These are phyloP conservation scores for Cercospora sesami DNA, from an alignment of 2,329 filamentous ascomycete species.

Conservation along the genomic window DNA sequence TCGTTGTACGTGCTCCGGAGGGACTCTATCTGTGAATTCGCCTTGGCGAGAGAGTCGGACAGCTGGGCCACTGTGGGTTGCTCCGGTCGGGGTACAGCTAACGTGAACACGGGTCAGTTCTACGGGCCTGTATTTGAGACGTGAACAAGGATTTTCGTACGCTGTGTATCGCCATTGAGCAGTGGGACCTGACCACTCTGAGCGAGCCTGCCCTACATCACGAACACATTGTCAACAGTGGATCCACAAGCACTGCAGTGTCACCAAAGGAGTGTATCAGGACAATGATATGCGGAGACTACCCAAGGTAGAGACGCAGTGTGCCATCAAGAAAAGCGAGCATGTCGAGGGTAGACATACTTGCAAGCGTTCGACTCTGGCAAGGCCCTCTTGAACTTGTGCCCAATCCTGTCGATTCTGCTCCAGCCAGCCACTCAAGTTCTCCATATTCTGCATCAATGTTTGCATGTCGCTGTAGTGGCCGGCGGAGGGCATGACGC, in stretches of 20 bases:
- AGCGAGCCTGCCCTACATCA: constrained; percentile 27
- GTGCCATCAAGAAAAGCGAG: background rate
- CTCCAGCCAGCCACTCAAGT: constrained; percentile 38
- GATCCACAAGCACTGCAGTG: background rate
- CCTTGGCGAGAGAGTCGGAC: constrained; percentile 31
- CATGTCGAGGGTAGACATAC: constrained; percentile 13
- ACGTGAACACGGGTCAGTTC: background rate
- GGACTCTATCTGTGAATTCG: constrained; percentile 32
- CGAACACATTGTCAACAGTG: background rate
- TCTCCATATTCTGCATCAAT: constrained; percentile 41
- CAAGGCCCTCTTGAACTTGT: constrained; percentile 37
- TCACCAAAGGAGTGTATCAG: background rate
- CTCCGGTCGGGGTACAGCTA: constrained; percentile 26
- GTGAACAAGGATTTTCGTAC: constrained; percentile 20
- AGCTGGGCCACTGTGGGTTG: constrained; percentile 37
- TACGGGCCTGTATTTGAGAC: background rate
- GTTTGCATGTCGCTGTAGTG: constrained; percentile 43
- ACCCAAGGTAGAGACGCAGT: background rate
- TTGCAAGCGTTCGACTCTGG: constrained; percentile 34
- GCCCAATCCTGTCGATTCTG: constrained; percentile 41
- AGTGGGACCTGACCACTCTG: constrained; percentile 27
- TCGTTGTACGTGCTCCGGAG: constrained; percentile 33
- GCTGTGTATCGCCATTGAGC: constrained; percentile 28
- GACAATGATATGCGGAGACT: background rate
- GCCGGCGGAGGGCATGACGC: constrained; percentile 40